These are phyloP conservation scores for Nannochloropsis salina DNA, from an alignment of 108 stramenopile genomes.

Conservation along the genomic window DNA sequence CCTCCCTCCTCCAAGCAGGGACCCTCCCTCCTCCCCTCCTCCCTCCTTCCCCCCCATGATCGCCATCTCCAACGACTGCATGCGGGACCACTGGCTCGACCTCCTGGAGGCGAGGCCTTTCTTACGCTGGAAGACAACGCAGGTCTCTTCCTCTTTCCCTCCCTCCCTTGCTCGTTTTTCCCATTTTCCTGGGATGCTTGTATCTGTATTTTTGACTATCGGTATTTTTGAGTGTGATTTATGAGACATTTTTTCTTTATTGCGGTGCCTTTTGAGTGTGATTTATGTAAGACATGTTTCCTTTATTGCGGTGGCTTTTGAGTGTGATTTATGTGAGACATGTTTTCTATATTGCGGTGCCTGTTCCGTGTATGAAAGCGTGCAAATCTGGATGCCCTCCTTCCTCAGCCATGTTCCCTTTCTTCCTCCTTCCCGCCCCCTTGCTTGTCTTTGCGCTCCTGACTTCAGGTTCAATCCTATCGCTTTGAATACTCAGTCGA, in stretches of 20 bases:
- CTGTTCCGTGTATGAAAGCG: too few relatives aligned
- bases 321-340: too few relatives aligned
- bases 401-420: background rate
- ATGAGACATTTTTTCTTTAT: too few relatives aligned
- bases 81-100: background rate
- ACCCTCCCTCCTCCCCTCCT: background rate
- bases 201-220: too few relatives aligned
- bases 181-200: too few relatives aligned
- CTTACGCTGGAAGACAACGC: background rate
- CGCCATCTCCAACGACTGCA: slow-evolving; percentile 15
- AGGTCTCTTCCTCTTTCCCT: background rate
- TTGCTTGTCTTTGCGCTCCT: background rate
- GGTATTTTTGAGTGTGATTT: too few relatives aligned
- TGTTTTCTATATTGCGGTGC: too few relatives aligned
- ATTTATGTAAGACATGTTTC: too few relatives aligned
- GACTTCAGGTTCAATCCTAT: background rate
- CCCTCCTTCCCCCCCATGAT: background rate
- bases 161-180: background rate
- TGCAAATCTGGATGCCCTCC: too few relatives aligned
- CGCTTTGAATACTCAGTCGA: background rate
- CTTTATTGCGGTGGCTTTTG: too few relatives aligned
- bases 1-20: too few relatives aligned
- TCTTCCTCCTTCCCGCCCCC: background rate
- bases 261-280: too few relatives aligned
- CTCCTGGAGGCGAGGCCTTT: background rate